These are phyloP conservation scores for Goffeauzyma gilvescens DNA, from an alignment of 768 basidiomycete species.

Conservation along the genomic window DNA sequence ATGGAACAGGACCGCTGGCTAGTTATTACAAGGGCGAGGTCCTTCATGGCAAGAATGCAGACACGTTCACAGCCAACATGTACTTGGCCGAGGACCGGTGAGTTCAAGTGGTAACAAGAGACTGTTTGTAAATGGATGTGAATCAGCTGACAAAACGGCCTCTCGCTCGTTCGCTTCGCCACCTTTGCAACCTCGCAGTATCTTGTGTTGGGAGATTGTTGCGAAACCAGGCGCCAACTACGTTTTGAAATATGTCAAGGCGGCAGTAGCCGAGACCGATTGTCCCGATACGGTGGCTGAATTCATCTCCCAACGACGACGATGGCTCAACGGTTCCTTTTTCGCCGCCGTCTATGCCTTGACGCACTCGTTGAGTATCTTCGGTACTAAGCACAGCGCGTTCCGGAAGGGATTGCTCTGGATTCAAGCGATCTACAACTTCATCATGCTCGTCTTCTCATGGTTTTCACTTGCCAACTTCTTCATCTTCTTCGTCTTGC, in stretches of 20 bases:
- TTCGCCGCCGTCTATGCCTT: constrained; percentile 85
- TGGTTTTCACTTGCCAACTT: constrained; percentile 97
- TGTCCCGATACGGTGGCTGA: constrained; percentile 78
- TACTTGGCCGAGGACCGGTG: constrained; percentile 31
- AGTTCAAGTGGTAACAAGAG: no score
- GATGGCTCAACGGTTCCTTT: constrained; percentile 54
- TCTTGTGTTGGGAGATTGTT: constrained; percentile 31
- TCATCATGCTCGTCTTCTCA: constrained; percentile 66
- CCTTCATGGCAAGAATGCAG: constrained; percentile 38
- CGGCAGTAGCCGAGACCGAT: constrained; percentile 84
- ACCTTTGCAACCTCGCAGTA: constrained; percentile 11
- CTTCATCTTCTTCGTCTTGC: constrained; percentile 80
- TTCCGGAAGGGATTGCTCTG: constrained; percentile 54
- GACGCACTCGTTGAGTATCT: constrained; percentile 62
- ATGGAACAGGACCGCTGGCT: constrained; percentile 74
- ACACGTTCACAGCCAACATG: constrained; percentile 33
- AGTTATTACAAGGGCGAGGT: constrained; percentile 86
- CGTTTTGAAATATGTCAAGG: constrained; percentile 35
- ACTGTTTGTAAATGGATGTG: no score
- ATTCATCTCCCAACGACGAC: constrained; percentile 76
- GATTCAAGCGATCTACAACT: constrained; percentile 67
- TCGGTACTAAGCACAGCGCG: constrained; percentile 62
- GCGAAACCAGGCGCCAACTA: constrained; percentile 28
- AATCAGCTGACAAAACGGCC: no score
- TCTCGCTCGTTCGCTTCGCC: no score